phyloP scores from a whole-genome alignment of 805 yeast species.

The Wickerhamomyces queroliae region DNA sequence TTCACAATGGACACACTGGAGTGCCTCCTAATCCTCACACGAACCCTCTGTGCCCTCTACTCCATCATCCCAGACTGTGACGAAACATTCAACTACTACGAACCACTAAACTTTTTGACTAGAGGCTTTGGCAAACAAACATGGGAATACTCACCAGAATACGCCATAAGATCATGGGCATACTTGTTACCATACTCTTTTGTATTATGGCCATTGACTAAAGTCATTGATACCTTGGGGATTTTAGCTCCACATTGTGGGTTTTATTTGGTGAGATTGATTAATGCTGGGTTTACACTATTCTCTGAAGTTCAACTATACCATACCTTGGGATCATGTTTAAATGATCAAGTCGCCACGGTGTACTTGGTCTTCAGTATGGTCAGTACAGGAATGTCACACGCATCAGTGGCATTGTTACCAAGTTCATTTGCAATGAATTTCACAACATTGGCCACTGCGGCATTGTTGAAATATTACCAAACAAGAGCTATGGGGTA shows the following conservation, averaged over 20 bases:
- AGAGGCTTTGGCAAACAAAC: conserved; percentile 90
- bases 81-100: conserved; percentile 92
- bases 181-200: conserved; percentile 46
- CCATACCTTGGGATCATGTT: conserved; percentile 29
- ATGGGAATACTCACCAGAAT: conserved; percentile 93
- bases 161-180: conserved; percentile 82
- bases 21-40: conserved; percentile 16
- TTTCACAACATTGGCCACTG: conserved; percentile 38
- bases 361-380: conserved; percentile 61
- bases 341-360: conserved; percentile 28
- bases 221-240: conserved; percentile 8
- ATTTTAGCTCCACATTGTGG: conserved; percentile 18
- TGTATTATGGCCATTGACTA: conserved; percentile 16
- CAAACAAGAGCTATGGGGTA: conserved; percentile 9
- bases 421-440: conserved; percentile 81
- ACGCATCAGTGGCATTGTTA: conserved; percentile 78
- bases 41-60: conserved; percentile 38
- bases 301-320: conserved; percentile 50
- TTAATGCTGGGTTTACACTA: conserved; percentile 35
- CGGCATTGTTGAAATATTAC: conserved; percentile 31
- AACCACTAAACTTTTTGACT: conserved; percentile 73
- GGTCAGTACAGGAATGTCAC: conserved; percentile 78
- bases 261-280: conserved; percentile 50
- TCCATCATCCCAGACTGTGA: conserved; percentile 89
- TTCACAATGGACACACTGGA: conserved; percentile 9